Evolutionary conservation across 2,329 filamentous ascomycete species (phyloP), one percentile per base, ranked within the genome.

Genomic region (Dactylellina leptospora): DNA sequence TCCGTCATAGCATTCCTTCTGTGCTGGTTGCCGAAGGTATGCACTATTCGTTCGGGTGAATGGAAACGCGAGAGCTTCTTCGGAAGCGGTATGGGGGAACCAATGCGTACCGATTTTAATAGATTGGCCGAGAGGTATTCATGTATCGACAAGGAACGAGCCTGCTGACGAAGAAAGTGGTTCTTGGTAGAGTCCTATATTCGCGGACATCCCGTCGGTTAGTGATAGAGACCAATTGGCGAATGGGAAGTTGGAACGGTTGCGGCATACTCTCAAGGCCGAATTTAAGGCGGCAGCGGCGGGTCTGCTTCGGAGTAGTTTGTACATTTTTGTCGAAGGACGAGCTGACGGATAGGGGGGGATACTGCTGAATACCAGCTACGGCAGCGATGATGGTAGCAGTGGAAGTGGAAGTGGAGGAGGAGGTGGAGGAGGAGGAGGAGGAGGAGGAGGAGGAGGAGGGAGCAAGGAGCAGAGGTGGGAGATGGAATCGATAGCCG

Each of bases 91-190:
- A 33, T 27, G 30, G 53, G 54, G 59, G 66, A 48, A 55, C 59
- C 48, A 58, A 53, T 61, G 77, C 81, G 74, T 82, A 88, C 86
- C 77, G 82, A 83, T 79, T 88, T 91, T 79, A 99, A 86, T 77
- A 99, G 88, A 81, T 93, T 91, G 78, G 92, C 92, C 78, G 95
- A 97, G 79, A 93, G 90, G 84, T 97, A 97, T 85, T 99, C 95
- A 85, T 99, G 95, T 79, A 99, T 96, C 80, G 92, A 95, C 80
- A 99, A 87, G 79, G 90, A 88, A 84, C 95, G 88, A 82, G 86
- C 87, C 83, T 97, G 93, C 82, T 95, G 89, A 79, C 84, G 86
- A 77, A 82, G 80, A 77, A 81, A 76, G 78, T 82, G 77, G 64
- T 78, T 78, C 78, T 80, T 76, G 42, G 74, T 75, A 74, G 72